Percentiles rank a stretch among this genome's conserved stretches.
Evolutionary conservation across 139 green algal species (phyloP).

Genomic region (Coelastrella sp.): DNA sequence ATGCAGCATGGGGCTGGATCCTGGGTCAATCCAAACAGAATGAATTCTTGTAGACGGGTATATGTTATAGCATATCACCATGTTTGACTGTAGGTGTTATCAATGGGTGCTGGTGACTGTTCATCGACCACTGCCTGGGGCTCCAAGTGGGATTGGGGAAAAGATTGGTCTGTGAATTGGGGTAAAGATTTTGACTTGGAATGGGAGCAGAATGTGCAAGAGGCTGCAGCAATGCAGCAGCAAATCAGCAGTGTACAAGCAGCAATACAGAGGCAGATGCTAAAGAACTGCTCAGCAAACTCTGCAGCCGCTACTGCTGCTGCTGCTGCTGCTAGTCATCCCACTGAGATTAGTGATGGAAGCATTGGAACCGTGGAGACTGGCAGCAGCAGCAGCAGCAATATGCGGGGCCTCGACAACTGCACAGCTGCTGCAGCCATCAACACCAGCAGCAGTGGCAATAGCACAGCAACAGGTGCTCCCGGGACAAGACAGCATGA

Average conservation of each 20-base stretch:
- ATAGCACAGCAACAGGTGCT: background rate
- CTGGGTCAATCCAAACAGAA: too few relatives aligned
- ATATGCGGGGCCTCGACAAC: background rate
- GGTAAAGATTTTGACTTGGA: conserved; percentile 39
- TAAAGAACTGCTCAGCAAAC: background rate
- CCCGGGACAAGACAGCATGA: background rate
- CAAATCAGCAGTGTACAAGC: background rate
- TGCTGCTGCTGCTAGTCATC: background rate
- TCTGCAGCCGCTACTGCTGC: conserved; percentile 8
- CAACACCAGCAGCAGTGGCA: conserved; percentile 31
- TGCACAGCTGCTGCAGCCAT: background rate
- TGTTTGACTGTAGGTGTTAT: background rate
- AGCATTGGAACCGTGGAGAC: conserved; percentile 1
- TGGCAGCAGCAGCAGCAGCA: background rate
- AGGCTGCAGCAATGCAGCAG: conserved; percentile 4
- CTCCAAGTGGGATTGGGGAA: conserved; percentile 18
- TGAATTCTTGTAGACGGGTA: too few relatives aligned
- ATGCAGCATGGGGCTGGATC: too few relatives aligned
- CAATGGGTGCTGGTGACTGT: conserved; percentile 27
- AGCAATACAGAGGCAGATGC: background rate
- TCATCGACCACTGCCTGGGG: conserved; percentile 20
- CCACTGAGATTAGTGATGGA: conserved; percentile 10
- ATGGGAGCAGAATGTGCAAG: conserved; percentile 29
- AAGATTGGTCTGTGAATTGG: conserved; percentile 35
- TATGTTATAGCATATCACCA: too few relatives aligned